A percentile compares a stretch with the other conserved stretches of the same genome.
These are phyloP conservation scores for Prillingera fragicola DNA, from an alignment of 1,284 basidiomycete species.

Conservation along the genomic window DNA sequence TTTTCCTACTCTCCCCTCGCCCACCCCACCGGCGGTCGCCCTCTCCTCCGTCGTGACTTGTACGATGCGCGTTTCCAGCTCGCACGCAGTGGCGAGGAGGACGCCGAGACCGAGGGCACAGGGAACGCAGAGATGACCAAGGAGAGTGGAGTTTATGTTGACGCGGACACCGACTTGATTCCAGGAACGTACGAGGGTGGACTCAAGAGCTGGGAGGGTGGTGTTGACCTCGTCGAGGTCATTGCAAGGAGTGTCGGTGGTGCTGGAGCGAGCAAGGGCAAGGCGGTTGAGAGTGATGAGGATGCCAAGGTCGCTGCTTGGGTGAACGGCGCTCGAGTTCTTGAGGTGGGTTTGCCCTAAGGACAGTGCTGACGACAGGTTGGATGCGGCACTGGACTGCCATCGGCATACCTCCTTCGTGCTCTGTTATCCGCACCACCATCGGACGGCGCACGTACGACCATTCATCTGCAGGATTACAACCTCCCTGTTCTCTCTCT, in stretches of 20 bases:
- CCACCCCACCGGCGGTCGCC: slow-evolving; percentile 19
- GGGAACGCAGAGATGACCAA: slow-evolving; percentile 25
- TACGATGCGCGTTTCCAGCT: slow-evolving; percentile 93
- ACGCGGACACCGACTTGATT: slow-evolving; percentile 81
- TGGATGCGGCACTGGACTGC: slow-evolving; percentile 88
- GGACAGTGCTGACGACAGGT: slow-evolving; percentile 53
- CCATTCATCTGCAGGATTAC: slow-evolving; percentile 89
- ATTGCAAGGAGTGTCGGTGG: slow-evolving; percentile 1
- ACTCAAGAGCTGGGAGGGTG: slow-evolving; percentile 96
- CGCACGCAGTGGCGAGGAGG: slow-evolving; percentile 47
- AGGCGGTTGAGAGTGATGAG: slow-evolving; percentile 29
- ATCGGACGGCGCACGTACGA: slow-evolving; percentile 39
- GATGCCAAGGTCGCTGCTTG: slow-evolving; percentile 21
- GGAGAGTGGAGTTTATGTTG: no score
- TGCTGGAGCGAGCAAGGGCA: slow-evolving; percentile 3
- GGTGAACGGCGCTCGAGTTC: slow-evolving; percentile 52
- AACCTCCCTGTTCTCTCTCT: slow-evolving; percentile 76
- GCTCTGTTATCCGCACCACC: slow-evolving; percentile 52
- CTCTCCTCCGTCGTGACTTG: slow-evolving; percentile 66
- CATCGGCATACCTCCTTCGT: slow-evolving; percentile 67
- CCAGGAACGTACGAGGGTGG: slow-evolving; percentile 94
- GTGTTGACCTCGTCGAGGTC: slow-evolving; percentile 69
- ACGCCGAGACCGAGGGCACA: slow-evolving; percentile 4
- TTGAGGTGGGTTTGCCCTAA: slow-evolving; percentile 56
- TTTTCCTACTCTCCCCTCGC: slow-evolving; percentile 42